These are phyloP conservation scores for Metarhizium guizhouense DNA, from an alignment of 2,329 filamentous ascomycete species.

Conservation along the genomic window DNA sequence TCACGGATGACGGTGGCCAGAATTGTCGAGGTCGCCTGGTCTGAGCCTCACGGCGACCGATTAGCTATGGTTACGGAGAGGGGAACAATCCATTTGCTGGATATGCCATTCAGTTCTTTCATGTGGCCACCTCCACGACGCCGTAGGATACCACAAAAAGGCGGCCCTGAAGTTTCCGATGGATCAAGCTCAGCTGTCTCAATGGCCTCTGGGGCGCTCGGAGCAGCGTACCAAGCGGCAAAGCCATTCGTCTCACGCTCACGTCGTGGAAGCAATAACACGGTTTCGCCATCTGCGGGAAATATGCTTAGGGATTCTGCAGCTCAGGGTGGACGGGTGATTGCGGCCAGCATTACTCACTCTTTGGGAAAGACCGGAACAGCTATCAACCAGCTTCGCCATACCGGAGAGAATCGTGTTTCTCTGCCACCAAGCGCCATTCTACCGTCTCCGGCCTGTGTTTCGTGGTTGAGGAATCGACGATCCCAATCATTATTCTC, in stretches of 20 bases:
- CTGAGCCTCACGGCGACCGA: constrained; percentile 68
- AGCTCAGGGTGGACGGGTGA: constrained; percentile 61
- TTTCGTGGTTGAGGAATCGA: constrained; percentile 56
- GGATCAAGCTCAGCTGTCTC: constrained; percentile 49
- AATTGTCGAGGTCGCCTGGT: constrained; percentile 87
- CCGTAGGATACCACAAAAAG: constrained; percentile 34
- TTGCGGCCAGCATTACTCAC: constrained; percentile 65
- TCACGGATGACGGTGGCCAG: constrained; percentile 85
- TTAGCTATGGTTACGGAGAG: constrained; percentile 86
- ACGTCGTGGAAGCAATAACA: constrained; percentile 38
- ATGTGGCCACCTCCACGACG: constrained; percentile 73
- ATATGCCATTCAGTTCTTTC: constrained; percentile 74
- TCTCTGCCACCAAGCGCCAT: constrained; percentile 51
- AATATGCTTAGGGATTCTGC: constrained; percentile 48
- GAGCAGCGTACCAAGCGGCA: constrained; percentile 60
- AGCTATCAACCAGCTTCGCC: constrained; percentile 60
- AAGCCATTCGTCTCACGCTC: constrained; percentile 49
- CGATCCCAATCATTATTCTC: constrained; percentile 55
- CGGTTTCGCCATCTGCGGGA: constrained; percentile 22
- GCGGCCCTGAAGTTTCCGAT: constrained; percentile 38
- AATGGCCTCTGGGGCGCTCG: constrained; percentile 61
- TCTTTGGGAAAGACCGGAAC: constrained; percentile 67
- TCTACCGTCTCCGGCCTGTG: constrained; percentile 48
- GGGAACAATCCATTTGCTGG: constrained; percentile 89
- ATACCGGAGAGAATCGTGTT: constrained; percentile 67